Conservation (phyloP, 768 basidiomycete genomes). For the Austroboletus eburneus region DNA sequence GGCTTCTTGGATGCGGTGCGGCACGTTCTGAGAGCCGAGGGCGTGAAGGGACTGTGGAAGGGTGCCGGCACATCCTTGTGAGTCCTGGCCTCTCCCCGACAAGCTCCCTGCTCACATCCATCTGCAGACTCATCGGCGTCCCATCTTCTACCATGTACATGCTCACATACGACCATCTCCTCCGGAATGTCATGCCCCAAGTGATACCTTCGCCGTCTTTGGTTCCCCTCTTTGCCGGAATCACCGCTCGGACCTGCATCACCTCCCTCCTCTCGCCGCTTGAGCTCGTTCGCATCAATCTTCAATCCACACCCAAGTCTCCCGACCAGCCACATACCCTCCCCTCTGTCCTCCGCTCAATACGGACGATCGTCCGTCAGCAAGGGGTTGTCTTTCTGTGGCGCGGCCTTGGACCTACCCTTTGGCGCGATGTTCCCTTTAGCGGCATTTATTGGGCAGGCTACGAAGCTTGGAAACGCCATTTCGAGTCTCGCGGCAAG, state of each 20-base stretch:
- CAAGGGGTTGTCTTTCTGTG: slow-evolving; percentile 75
- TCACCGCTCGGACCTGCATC: slow-evolving; percentile 75
- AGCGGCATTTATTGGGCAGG: slow-evolving; percentile 96
- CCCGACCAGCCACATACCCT: slow-evolving; percentile 72
- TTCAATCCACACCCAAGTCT: slow-evolving; percentile 81
- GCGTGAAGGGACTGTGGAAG: slow-evolving; percentile 88
- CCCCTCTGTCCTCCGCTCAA: slow-evolving; percentile 62
- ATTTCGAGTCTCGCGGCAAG: slow-evolving; percentile 49
- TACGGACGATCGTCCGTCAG: slow-evolving; percentile 53
- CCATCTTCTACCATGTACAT: slow-evolving; percentile 93
- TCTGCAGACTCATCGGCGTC: slow-evolving; percentile 74
- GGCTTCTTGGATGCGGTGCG: slow-evolving; percentile 85
- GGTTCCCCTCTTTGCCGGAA: slow-evolving; percentile 77
- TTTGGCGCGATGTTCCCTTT: slow-evolving; percentile 98
- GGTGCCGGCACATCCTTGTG: slow-evolving; percentile 89
- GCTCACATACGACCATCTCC: slow-evolving; percentile 89
- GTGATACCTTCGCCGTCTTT: slow-evolving; percentile 49
- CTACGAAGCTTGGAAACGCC: slow-evolving; percentile 79
- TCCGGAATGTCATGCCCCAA: slow-evolving; percentile 57
- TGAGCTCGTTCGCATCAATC: slow-evolving; percentile 89
- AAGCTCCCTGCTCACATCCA: slow-evolving; percentile 7
- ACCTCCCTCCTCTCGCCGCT: slow-evolving; percentile 80
- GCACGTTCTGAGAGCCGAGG: slow-evolving; percentile 79
- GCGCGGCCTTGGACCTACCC: slow-evolving; percentile 86
- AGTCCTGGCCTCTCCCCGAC: slow-evolving; percentile 24